Percentiles rank a stretch among this genome's conserved stretches.
Evolutionary conservation across 176 grass and related monocot species (phyloP).

Genomic region (Avena sativa): DNA sequence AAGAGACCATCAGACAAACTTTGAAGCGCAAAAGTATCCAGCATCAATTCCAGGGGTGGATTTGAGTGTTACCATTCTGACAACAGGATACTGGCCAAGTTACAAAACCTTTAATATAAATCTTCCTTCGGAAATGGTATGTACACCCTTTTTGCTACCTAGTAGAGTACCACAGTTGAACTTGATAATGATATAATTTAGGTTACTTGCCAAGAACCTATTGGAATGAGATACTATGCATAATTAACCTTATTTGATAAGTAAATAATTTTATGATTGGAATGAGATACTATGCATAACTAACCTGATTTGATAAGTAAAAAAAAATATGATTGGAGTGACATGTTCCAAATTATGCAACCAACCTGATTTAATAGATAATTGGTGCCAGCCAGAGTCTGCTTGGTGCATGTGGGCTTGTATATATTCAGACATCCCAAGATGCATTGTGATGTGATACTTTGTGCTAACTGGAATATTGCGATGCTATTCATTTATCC

Average conservation of each 20-base stretch:
- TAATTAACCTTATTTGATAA: neutral
- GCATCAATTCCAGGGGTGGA: constrained; percentile 53
- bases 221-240: neutral
- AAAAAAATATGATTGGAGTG: no score
- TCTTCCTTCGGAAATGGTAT: constrained; percentile 81
- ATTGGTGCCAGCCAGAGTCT: neutral
- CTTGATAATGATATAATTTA: neutral
- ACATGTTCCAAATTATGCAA: no score
- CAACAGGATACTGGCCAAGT: constrained; percentile 70
- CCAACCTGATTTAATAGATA: neutral
- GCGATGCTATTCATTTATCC: neutral
- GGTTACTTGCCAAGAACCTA: neutral
- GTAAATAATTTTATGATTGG: neutral
- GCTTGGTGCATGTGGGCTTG: neutral
- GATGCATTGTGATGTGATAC: neutral
- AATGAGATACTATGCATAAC: neutral
- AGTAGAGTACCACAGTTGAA: neutral
- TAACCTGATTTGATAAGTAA: no score
- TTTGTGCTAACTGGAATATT: neutral
- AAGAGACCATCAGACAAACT: constrained; percentile 53
- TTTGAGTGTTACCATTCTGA: constrained; percentile 59
- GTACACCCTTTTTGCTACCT: neutral
- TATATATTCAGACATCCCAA: neutral
- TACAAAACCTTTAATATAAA: constrained; percentile 75
- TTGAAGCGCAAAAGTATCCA: constrained; percentile 42